Conservation (phyloP, 495 filamentous ascomycete species). For the Xylaria venustula region DNA sequence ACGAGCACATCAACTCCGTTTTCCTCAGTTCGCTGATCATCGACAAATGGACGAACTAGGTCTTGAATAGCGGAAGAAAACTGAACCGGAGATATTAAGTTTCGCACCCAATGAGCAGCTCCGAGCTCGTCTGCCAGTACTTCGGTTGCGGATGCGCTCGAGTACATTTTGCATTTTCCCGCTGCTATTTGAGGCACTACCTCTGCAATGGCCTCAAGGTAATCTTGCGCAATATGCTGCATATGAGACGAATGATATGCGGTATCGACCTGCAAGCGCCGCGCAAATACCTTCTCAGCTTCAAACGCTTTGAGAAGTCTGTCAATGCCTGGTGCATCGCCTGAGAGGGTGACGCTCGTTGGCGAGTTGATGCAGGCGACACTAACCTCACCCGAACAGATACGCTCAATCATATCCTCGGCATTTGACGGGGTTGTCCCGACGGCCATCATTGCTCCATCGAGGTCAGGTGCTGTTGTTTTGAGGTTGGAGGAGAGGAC, state of each 20-base stretch:
- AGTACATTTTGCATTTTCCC: slow-evolving; percentile 22
- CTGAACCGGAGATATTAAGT: slow-evolving; percentile 38
- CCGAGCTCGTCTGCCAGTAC: slow-evolving; percentile 3
- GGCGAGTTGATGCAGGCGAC: slow-evolving; percentile 48
- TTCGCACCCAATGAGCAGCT: slow-evolving; percentile 38
- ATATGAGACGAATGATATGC: slow-evolving; percentile 51
- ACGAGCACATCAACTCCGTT: not conserved
- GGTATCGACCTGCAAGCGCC: slow-evolving; percentile 35
- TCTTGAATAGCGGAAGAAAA: slow-evolving; percentile 36
- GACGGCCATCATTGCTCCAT: slow-evolving; percentile 49
- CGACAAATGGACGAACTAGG: slow-evolving; percentile 16
- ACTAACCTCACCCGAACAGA: slow-evolving; percentile 21
- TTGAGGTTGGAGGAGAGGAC: slow-evolving; percentile 16
- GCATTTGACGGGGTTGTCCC: slow-evolving; percentile 37
- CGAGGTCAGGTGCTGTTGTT: slow-evolving; percentile 2
- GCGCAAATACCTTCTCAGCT: slow-evolving; percentile 32
- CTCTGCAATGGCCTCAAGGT: slow-evolving; percentile 23
- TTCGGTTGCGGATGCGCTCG: slow-evolving; percentile 24
- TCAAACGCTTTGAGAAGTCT: slow-evolving; percentile 27
- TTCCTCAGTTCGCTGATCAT: not conserved
- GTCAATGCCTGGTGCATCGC: slow-evolving; percentile 31
- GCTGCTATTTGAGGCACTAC: not conserved
- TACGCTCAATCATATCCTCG: slow-evolving; percentile 22
- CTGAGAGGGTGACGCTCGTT: slow-evolving; percentile 42
- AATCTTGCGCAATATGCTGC: slow-evolving; percentile 35